phyloP scores from a whole-genome alignment of 2,329 filamentous ascomycete genomes.

The Beauveria pseudobassiana region DNA sequence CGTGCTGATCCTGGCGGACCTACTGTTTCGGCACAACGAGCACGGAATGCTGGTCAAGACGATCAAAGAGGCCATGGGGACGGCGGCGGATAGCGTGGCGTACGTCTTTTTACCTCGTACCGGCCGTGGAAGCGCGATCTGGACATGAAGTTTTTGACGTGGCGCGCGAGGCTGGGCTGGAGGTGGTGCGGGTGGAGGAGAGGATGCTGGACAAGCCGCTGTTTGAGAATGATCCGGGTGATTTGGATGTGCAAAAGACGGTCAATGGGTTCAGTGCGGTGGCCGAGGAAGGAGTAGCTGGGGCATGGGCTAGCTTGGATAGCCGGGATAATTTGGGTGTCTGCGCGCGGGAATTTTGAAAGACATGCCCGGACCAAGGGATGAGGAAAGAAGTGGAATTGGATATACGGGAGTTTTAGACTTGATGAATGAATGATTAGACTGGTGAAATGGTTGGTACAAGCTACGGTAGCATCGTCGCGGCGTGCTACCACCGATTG shows the following conservation, averaged over 20 bases:
- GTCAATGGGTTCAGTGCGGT: slow-evolving; percentile 73
- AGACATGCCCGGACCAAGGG: too few species aligned
- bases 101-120: slow-evolving; percentile 94
- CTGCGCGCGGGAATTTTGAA: too few species aligned
- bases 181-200: slow-evolving; percentile 73
- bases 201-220: slow-evolving; percentile 76
- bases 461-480: too few species aligned
- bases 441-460: too few species aligned
- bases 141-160: slow-evolving; percentile 83
- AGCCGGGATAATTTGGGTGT: too few species aligned
- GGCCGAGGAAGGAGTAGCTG: slow-evolving; percentile 37
- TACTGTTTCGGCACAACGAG: slow-evolving; percentile 87
- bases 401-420: too few species aligned
- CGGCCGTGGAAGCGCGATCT: slow-evolving; percentile 81
- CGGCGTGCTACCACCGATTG: too few species aligned
- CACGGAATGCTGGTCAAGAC: slow-evolving; percentile 70
- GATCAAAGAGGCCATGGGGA: slow-evolving; percentile 59
- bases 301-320: too few species aligned
- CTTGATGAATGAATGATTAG: too few species aligned
- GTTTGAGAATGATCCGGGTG: slow-evolving; percentile 83
- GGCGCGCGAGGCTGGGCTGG: slow-evolving; percentile 61
- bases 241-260: slow-evolving; percentile 71
- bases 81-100: slow-evolving; percentile 49
- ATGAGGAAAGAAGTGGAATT: too few species aligned
- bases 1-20: slow-evolving; percentile 75